Percentiles rank a stretch among this genome's conserved stretches.
phyloP scores from a whole-genome alignment of 768 basidiomycete species.

The Phlebiopsis gigantea region DNA sequence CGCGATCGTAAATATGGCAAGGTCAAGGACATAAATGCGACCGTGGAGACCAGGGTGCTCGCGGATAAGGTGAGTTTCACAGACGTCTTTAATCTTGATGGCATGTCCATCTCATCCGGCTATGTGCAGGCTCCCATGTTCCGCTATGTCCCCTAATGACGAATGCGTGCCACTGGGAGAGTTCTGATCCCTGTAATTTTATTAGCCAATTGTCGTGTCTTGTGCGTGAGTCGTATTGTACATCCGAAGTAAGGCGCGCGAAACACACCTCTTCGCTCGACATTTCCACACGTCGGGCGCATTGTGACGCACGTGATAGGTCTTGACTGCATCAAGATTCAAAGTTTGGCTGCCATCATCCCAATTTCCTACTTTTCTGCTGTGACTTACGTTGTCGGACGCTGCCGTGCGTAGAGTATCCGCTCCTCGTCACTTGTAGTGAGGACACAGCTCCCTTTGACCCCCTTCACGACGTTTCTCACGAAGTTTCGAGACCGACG shows the following conservation, averaged over 20 bases:
- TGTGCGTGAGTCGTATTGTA: neutral
- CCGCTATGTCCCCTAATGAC: slow-evolving; percentile 16
- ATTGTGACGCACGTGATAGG: slow-evolving; percentile 1
- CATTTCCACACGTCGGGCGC: slow-evolving; percentile 1
- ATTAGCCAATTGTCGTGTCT: neutral
- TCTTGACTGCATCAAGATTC: neutral
- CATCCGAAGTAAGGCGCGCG: too few relatives aligned
- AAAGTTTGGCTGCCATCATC: slow-evolving; percentile 1
- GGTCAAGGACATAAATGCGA: slow-evolving; percentile 17
- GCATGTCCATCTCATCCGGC: neutral
- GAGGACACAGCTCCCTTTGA: neutral
- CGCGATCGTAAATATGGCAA: slow-evolving; percentile 22
- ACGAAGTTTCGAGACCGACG: slow-evolving; percentile 1
- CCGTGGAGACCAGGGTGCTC: slow-evolving; percentile 21
- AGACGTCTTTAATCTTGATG: neutral
- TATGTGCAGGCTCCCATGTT: slow-evolving; percentile 17
- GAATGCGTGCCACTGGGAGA: neutral
- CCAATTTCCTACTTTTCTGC: slow-evolving; percentile 1
- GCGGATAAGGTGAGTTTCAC: slow-evolving; percentile 19
- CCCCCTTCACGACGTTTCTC: neutral
- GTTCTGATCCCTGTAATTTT: neutral
- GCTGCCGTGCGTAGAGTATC: neutral
- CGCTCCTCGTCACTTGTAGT: neutral
- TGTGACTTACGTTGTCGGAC: neutral
- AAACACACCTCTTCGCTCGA: too few relatives aligned